Percentiles rank a stretch among this genome's conserved stretches.
Evolutionary conservation across 1,284 basidiomycete genomes (phyloP).

Genomic region (Earliella scabrosa): DNA sequence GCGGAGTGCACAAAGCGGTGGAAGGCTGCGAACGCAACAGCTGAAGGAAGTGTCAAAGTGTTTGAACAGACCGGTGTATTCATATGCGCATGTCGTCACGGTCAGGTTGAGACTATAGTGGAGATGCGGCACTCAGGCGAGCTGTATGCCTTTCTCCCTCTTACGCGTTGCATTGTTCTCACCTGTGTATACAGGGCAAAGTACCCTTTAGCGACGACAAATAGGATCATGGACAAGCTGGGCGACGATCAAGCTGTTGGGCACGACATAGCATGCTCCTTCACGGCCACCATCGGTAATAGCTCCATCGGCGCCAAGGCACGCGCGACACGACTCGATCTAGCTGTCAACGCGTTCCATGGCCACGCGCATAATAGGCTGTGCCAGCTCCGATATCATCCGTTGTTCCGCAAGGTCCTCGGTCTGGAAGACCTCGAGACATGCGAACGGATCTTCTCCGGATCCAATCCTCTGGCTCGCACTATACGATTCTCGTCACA

Average conservation of each 20-base stretch:
- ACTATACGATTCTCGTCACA: neutral
- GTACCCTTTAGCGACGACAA: slow-evolving; percentile 38
- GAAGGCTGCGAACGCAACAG: slow-evolving; percentile 26
- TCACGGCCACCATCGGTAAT: slow-evolving; percentile 27
- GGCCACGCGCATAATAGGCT: slow-evolving; percentile 39
- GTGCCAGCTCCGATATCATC: slow-evolving; percentile 40
- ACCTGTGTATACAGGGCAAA: slow-evolving; percentile 35
- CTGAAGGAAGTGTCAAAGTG: slow-evolving; percentile 36
- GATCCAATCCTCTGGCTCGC: slow-evolving; percentile 34
- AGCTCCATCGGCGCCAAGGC: slow-evolving; percentile 31
- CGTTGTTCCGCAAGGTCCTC: slow-evolving; percentile 31
- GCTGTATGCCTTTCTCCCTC: slow-evolving; percentile 29
- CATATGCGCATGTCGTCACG: slow-evolving; percentile 37
- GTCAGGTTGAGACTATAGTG: slow-evolving; percentile 33
- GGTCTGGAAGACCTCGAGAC: slow-evolving; percentile 42
- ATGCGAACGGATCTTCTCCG: slow-evolving; percentile 37
- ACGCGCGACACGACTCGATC: slow-evolving; percentile 3
- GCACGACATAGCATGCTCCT: slow-evolving; percentile 43
- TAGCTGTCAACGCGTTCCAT: slow-evolving; percentile 38
- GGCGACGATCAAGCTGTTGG: slow-evolving; percentile 26
- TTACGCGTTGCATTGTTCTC: neutral
- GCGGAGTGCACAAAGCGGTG: slow-evolving; percentile 22
- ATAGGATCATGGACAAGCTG: slow-evolving; percentile 29
- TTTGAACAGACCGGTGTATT: slow-evolving; percentile 41
- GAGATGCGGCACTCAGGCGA: slow-evolving; percentile 44